Evolutionary conservation across 108 stramenopile genomes (phyloP).

Genomic region (Mediolabrus comicus): DNA sequence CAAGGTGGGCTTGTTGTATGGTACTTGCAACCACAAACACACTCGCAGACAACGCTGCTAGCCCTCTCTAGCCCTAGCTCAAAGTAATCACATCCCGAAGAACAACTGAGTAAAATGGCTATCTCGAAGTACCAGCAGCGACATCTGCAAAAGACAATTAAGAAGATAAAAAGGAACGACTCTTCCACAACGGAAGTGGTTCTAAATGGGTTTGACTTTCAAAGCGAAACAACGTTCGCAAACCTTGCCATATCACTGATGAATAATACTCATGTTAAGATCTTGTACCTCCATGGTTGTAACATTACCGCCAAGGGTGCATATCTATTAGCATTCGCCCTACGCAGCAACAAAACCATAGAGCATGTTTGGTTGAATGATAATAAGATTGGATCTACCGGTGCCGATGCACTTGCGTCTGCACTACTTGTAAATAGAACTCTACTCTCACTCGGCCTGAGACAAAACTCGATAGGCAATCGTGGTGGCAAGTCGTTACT

Average conservation of each 20-base stretch:
- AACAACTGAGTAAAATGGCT: neutral
- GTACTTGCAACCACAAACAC: too few species aligned
- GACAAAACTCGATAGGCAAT: constrained; percentile 33
- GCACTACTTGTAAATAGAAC: constrained; percentile 30
- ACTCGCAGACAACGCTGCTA: too few species aligned
- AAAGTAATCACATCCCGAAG: too few species aligned
- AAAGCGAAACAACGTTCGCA: constrained; percentile 13
- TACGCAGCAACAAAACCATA: constrained; percentile 24
- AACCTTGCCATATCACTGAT: constrained; percentile 14
- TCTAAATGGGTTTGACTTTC: constrained; percentile 16
- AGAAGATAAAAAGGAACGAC: constrained; percentile 20
- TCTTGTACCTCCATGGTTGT: constrained; percentile 25
- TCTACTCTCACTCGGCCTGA: constrained; percentile 15
- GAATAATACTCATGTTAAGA: constrained; percentile 19
- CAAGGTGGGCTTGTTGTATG: too few species aligned
- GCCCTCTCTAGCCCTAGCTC: too few species aligned
- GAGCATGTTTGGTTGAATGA: constrained; percentile 33
- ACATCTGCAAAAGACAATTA: constrained; percentile 13
- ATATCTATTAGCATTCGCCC: constrained; percentile 26
- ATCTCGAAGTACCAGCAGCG: constrained; percentile 13
- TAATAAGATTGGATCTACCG: constrained; percentile 39
- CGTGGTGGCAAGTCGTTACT: constrained; percentile 34
- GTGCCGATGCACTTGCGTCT: constrained; percentile 37
- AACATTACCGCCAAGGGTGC: constrained; percentile 30
- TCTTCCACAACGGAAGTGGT: constrained; percentile 16